Percentiles rank a stretch among this genome's conserved stretches.
Evolutionary conservation across 495 filamentous ascomycete species (phyloP).

Genomic region (Cercophora newfieldiana): DNA sequence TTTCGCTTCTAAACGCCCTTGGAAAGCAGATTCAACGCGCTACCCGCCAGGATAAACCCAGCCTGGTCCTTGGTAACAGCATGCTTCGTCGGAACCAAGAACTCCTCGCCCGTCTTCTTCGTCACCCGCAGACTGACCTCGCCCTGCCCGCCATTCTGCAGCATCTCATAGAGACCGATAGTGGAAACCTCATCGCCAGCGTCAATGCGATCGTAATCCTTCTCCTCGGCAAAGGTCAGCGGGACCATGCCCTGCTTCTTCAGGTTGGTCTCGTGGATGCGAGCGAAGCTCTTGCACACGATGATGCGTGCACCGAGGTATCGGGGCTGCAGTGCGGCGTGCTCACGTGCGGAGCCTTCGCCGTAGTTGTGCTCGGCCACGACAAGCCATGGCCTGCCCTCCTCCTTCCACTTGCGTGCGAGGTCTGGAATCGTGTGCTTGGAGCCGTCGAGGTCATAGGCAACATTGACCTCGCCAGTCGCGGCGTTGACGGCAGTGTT

Average conservation of each 20-base stretch:
- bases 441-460: slow-evolving; percentile 76
- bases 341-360: slow-evolving; percentile 91
- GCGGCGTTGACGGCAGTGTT: slow-evolving; percentile 91
- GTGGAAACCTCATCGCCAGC: slow-evolving; percentile 82
- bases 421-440: slow-evolving; percentile 77
- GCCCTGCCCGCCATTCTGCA: slow-evolving; percentile 77
- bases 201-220: slow-evolving; percentile 81
- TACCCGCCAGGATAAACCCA: slow-evolving; percentile 87
- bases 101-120: slow-evolving; percentile 62
- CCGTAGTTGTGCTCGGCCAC: slow-evolving; percentile 98
- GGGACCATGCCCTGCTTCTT: slow-evolving; percentile 99
- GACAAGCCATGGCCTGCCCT: slow-evolving; percentile 78
- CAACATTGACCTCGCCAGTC: slow-evolving; percentile 87
- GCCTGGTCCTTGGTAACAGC: slow-evolving; percentile 85
- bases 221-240: slow-evolving; percentile 78
- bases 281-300: slow-evolving; percentile 86
- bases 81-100: slow-evolving; percentile 67
- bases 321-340: slow-evolving; percentile 93
- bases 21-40: slow-evolving; percentile 85
- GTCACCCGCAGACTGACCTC: slow-evolving; percentile 66
- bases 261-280: slow-evolving; percentile 98
- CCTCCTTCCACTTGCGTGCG: slow-evolving; percentile 73
- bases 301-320: slow-evolving; percentile 90
- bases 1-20: slow-evolving; percentile 35
- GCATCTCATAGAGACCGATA: slow-evolving; percentile 76